Evolutionary conservation across 148 eudicot genomes (phyloP).

Genomic region (Rheum nobile): DNA sequence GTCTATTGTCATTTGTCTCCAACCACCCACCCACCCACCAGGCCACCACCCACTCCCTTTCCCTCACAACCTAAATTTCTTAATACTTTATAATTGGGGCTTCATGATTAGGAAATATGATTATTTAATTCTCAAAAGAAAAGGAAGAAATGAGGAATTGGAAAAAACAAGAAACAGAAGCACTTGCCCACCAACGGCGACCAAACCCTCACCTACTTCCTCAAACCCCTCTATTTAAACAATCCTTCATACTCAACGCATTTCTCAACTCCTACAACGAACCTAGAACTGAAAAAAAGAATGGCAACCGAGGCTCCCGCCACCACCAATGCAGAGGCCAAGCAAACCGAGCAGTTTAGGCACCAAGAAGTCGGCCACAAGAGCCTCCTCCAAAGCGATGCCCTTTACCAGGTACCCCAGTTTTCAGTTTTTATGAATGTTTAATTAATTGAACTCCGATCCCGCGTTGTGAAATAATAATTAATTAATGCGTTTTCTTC

Average conservation of each 20-base stretch:
- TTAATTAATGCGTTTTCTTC: too few species aligned
- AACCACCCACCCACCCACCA: conserved; percentile 1
- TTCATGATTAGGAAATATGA: neutral
- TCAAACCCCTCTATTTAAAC: neutral
- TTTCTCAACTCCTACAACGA: neutral
- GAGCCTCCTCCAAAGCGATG: conserved; percentile 82
- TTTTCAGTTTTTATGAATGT: neutral
- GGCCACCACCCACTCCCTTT: neutral
- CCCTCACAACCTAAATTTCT: neutral
- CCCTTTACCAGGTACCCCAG: conserved; percentile 57
- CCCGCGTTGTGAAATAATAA: too few species aligned
- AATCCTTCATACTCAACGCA: neutral
- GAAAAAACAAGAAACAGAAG: neutral
- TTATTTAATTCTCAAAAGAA: neutral
- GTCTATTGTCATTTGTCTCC: too few species aligned
- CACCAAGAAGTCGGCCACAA: conserved; percentile 84
- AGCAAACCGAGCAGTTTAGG: conserved; percentile 12
- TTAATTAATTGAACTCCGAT: too few species aligned
- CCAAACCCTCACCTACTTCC: conserved; percentile 6
- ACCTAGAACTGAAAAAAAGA: neutral
- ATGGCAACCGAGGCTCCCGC: neutral
- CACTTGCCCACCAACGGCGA: conserved; percentile 5
- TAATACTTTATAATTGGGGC: neutral
- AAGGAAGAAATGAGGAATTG: neutral
- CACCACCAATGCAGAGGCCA: conserved; percentile 16